These are phyloP conservation scores for Gastrolobium bilobum DNA, from an alignment of 306 rosid species.

Conservation along the genomic window DNA sequence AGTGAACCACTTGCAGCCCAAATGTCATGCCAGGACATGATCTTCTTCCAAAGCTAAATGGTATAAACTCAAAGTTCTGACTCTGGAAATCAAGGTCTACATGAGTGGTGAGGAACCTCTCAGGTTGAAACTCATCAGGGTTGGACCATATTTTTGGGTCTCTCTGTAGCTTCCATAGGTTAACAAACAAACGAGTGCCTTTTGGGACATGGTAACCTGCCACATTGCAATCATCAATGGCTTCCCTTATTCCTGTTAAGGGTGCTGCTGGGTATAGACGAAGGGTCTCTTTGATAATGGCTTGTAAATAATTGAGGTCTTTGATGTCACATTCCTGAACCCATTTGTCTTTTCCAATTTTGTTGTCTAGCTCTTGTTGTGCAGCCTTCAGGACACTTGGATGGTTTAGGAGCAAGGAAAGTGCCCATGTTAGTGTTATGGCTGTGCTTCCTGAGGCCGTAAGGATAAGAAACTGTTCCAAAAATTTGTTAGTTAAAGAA, in stretches of 20 bases:
- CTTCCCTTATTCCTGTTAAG: constrained; percentile 59
- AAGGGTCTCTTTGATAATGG: constrained; percentile 59
- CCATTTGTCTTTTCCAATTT: constrained; percentile 54
- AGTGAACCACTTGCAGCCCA: constrained; percentile 54
- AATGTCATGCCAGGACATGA: constrained; percentile 55
- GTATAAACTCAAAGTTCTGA: constrained; percentile 45
- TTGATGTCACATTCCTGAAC: constrained; percentile 54
- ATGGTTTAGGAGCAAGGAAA: constrained; percentile 56
- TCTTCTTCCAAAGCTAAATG: constrained; percentile 60
- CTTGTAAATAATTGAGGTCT: constrained; percentile 51
- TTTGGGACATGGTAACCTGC: constrained; percentile 51
- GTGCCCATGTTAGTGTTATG: constrained; percentile 57
- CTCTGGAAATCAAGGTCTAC: constrained; percentile 32
- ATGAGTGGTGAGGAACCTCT: constrained; percentile 47
- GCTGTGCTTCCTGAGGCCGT: constrained; percentile 61
- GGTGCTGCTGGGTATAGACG: constrained; percentile 65
- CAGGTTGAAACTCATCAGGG: constrained; percentile 56
- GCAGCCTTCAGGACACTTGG: constrained; percentile 43
- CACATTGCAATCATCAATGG: constrained; percentile 45
- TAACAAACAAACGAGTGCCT: constrained; percentile 56
- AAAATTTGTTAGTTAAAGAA: not conserved
- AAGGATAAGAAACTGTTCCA: constrained; percentile 37
- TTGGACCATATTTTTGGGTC: constrained; percentile 54
- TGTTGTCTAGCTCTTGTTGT: constrained; percentile 47
- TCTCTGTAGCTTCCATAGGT: constrained; percentile 56